Base-by-base conservation (phyloP, 192 early-diverging fungal genomes). In the Backusella parvicylindrica region DNA sequence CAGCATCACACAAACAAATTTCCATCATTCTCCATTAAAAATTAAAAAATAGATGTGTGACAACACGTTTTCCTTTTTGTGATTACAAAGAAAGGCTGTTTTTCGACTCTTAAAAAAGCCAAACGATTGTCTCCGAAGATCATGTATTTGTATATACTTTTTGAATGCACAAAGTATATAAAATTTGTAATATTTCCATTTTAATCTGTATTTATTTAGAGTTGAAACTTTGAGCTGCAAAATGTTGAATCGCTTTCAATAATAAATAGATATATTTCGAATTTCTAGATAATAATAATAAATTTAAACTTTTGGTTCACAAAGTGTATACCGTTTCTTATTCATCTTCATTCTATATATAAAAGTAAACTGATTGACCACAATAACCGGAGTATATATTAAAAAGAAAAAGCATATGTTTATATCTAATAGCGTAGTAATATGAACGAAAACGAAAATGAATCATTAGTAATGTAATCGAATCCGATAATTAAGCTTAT, bases 261-360 rank as follows among this genome's bases (percentile, higher is more conserved):
- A 60, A 60, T 28, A 60, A 60, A 60, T 60, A 60, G 53, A 60
- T 60, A 60, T 26, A 26, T 60, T 60, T 28, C 53, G 53, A 60
- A 60, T 60, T 60, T 60, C 53, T 23, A 60, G 53, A 28, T 28
- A 53, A 28, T 9, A 60, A 60, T 26, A 60, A 60, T 60, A 60
- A 21, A 53, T 16, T 47, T 47, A 18, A 47, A 47, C 5, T 21
- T 47, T 47, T 47, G 43, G 43, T 47, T 47, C 43, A 47, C n/a
- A n/a, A n/a, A n/a, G n/a, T n/a, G n/a, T n/a, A n/a, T n/a, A n/a
- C n/a, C n/a, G n/a, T n/a, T 11, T 60, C 11, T 28, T 60, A 60
- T 28, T 60, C 53, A 28, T 60, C 2, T 60, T 60, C 8, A 28
- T 60, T 12, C 26, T 60, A 28, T 60, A 60, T 8, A n/a, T n/a